These are phyloP conservation scores for Tulasnella sp. DNA, from an alignment of 768 basidiomycete genomes.

Conservation along the genomic window DNA sequence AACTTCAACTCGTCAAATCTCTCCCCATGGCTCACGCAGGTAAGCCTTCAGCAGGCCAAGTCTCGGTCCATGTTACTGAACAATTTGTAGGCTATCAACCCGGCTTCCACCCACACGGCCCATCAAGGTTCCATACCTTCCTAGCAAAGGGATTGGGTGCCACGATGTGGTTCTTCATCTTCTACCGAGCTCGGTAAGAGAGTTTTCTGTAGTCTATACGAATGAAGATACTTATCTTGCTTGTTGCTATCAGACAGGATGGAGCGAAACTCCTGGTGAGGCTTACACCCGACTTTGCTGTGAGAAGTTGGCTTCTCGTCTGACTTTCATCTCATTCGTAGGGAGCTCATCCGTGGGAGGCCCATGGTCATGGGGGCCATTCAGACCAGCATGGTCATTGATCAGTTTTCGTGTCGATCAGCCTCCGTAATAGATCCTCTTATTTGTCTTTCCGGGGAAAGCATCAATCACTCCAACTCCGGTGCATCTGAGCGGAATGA, in stretches of 20 bases:
- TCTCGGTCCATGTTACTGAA: background rate
- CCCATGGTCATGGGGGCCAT: constrained; percentile 52
- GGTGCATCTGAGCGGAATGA: background rate
- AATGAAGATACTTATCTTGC: constrained; percentile 8
- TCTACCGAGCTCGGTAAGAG: constrained; percentile 84
- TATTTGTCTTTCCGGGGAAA: background rate
- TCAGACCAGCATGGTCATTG: constrained; percentile 10
- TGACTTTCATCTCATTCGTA: constrained; percentile 32
- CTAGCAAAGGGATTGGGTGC: constrained; percentile 86
- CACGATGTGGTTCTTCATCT: constrained; percentile 99
- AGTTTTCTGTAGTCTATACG: background rate
- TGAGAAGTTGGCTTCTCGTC: background rate
- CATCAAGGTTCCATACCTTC: constrained; percentile 73
- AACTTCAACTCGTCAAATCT: constrained; percentile 11
- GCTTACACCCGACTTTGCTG: constrained; percentile 24
- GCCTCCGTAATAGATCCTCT: background rate
- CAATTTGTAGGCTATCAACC: constrained; percentile 44
- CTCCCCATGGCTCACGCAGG: constrained; percentile 23
- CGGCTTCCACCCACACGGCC: constrained; percentile 89
- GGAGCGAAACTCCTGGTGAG: constrained; percentile 72
- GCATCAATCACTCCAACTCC: background rate
- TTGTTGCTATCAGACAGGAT: constrained; percentile 59
- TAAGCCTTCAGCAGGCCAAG: background rate
- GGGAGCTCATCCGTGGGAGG: constrained; percentile 65
- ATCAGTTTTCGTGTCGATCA: background rate